Evolutionary conservation across 768 basidiomycete genomes (phyloP).

Genomic region (Suillus fuscotomentosus): DNA sequence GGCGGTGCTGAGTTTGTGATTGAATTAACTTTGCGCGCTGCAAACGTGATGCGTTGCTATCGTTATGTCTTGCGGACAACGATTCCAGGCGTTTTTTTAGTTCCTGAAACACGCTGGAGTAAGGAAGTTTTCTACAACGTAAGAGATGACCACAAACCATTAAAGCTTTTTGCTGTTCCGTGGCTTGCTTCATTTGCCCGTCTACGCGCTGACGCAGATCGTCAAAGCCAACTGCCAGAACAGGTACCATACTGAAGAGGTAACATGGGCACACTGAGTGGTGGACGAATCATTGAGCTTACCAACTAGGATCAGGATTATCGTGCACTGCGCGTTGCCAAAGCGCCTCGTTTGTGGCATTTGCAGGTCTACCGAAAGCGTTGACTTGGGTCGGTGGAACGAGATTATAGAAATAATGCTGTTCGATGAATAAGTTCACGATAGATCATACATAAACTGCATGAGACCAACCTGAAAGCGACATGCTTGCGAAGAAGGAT

Average conservation of each 20-base stretch:
- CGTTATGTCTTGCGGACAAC: slow-evolving; percentile 59
- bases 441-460: neutral
- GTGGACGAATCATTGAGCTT: slow-evolving; percentile 18
- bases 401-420: slow-evolving; percentile 86
- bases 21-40: slow-evolving; percentile 61
- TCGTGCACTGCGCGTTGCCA: slow-evolving; percentile 82
- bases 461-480: slow-evolving; percentile 68
- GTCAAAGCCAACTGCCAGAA: slow-evolving; percentile 78
- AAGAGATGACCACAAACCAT: slow-evolving; percentile 36
- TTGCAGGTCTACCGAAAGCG: slow-evolving; percentile 68
- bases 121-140: neutral
- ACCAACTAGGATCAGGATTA: slow-evolving; percentile 83
- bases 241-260: slow-evolving; percentile 65
- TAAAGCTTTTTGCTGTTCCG: slow-evolving; percentile 64
- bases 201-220: slow-evolving; percentile 78
- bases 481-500: slow-evolving; percentile 63
- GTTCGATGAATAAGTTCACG: slow-evolving; percentile 3
- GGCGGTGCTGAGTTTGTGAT: slow-evolving; percentile 67
- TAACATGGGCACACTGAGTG: neutral
- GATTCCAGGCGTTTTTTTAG: slow-evolving; percentile 61
- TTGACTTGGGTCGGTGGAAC: slow-evolving; percentile 68
- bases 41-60: slow-evolving; percentile 68
- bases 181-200: slow-evolving; percentile 66
- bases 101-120: slow-evolving; percentile 41
- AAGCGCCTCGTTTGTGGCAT: slow-evolving; percentile 64